Conservation (phyloP, 495 filamentous ascomycete genomes). For the Astrocystis sublimbata region DNA sequence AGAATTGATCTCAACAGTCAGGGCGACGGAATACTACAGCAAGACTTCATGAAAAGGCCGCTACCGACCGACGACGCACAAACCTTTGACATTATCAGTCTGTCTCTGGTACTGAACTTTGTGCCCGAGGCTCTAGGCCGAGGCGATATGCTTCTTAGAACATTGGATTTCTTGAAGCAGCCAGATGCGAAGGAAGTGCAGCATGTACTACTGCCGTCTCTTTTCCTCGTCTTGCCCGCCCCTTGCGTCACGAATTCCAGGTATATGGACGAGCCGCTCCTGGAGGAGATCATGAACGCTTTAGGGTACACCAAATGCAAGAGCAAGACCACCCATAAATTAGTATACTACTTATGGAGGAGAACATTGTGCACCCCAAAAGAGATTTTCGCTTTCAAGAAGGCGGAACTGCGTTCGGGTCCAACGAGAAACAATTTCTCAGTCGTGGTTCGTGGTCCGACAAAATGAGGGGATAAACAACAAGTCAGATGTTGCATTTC, state of each 20-base stretch:
- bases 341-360: constrained; percentile 88
- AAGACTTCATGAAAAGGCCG: constrained; percentile 93
- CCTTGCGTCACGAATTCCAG: constrained; percentile 90
- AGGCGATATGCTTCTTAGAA: constrained; percentile 84
- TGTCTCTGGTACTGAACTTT: constrained; percentile 96
- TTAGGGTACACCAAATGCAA: constrained; percentile 69
- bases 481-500: constrained; percentile 3
- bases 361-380: constrained; percentile 25
- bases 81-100: constrained; percentile 82
- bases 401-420: constrained; percentile 74
- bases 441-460: constrained; percentile 56
- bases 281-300: constrained; percentile 71
- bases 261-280: constrained; percentile 74
- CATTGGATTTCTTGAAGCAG: constrained; percentile 62
- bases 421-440: constrained; percentile 84
- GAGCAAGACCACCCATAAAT: constrained; percentile 74
- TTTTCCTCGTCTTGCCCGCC: constrained; percentile 89
- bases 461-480: constrained; percentile 13
- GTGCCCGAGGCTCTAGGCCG: constrained; percentile 73
- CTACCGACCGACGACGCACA: constrained; percentile 62
- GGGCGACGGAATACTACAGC: constrained; percentile 72
- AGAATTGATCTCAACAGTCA: constrained; percentile 92
- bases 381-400: constrained; percentile 42
- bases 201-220: constrained; percentile 61
- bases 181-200: constrained; percentile 25